Percentiles rank a stretch among this genome's conserved stretches.
phyloP scores from a whole-genome alignment of 225 moss, liverwort and hornwort species.

The Straminergon stramineum region DNA sequence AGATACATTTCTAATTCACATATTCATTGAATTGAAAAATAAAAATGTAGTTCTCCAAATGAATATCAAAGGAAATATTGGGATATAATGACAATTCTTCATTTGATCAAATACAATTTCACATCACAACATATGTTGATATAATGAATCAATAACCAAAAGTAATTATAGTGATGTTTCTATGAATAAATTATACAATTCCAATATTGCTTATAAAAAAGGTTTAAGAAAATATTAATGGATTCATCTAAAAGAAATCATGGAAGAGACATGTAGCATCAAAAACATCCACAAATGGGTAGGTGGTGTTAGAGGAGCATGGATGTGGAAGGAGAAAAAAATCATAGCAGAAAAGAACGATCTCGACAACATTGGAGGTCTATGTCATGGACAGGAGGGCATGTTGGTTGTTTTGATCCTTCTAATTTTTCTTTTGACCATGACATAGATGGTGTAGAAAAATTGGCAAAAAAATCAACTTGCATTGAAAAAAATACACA shows the following conservation, averaged over 20 bases:
- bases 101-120: background rate
- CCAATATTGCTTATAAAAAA: background rate
- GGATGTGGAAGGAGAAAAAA: conserved; percentile 54
- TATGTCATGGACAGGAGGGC: conserved; percentile 38
- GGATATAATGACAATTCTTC: background rate
- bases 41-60: background rate
- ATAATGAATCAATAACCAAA: background rate
- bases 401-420: background rate
- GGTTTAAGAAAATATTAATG: background rate
- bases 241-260: background rate
- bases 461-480: background rate
- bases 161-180: background rate
- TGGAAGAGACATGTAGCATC: background rate
- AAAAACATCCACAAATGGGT: conserved; percentile 12
- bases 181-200: background rate
- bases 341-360: background rate
- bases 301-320: conserved; percentile 39
- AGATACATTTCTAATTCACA: no score
- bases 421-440: background rate
- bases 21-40: background rate
- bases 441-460: background rate
- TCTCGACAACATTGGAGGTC: conserved; percentile 43
- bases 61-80: background rate
- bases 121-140: background rate
- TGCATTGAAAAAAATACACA: background rate